Conservation (phyloP, 441 rosid species). For the Bruguiera hainesii region DNA sequence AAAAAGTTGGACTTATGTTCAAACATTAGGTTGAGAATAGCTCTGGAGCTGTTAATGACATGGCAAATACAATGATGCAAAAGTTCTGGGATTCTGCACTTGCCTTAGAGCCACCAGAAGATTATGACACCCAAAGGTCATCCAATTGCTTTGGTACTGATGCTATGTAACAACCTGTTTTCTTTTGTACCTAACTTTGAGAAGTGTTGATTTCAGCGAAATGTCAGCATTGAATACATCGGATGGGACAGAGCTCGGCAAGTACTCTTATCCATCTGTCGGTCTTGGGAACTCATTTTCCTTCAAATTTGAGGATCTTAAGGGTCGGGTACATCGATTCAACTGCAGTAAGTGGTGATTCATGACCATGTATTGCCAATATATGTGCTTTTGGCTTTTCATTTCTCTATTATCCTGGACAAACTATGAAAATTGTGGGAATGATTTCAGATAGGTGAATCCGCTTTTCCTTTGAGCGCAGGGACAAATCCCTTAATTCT, state of each 20-base stretch:
- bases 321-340: conserved; percentile 79
- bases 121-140: conserved; percentile 70
- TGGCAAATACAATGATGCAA: conserved; percentile 92
- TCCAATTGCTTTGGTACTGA: conserved; percentile 15
- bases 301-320: conserved; percentile 69
- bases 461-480: too few relatives aligned
- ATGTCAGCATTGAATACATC: conserved; percentile 68
- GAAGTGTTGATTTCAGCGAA: conserved; percentile 50
- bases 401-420: background rate
- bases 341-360: conserved; percentile 46
- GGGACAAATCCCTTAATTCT: too few relatives aligned
- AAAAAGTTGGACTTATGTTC: conserved; percentile 2
- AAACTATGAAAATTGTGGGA: background rate
- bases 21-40: conserved; percentile 60
- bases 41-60: conserved; percentile 77
- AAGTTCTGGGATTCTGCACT: conserved; percentile 96
- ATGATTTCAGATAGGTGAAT: background rate
- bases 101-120: conserved; percentile 74
- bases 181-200: conserved; percentile 23
- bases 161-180: conserved; percentile 13
- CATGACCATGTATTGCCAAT: conserved; percentile 2
- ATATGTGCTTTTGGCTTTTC: background rate
- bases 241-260: conserved; percentile 56
- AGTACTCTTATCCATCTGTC: conserved; percentile 53
- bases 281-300: conserved; percentile 63